Evolutionary conservation across 306 rosid genomes (phyloP).

Genomic region (Carpinus fangiana): DNA sequence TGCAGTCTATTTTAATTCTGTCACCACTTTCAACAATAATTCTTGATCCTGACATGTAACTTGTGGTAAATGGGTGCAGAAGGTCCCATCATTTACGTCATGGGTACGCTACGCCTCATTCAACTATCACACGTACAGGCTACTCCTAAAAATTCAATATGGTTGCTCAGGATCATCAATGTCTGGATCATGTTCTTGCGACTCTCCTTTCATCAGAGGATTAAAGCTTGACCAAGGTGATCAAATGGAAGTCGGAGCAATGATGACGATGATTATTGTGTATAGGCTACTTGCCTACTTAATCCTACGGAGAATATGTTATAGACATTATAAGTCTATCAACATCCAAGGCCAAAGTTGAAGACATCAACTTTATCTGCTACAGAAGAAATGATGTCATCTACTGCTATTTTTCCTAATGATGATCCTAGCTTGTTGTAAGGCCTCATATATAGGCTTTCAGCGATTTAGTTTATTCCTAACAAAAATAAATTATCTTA

Average conservation of each 20-base stretch:
- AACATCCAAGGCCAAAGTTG: neutral
- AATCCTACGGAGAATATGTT: neutral
- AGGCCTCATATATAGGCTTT: neutral
- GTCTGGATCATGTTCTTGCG: slow-evolving; percentile 1
- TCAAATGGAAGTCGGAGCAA: slow-evolving; percentile 6
- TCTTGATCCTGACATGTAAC: neutral
- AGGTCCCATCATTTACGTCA: slow-evolving; percentile 21
- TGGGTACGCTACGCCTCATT: slow-evolving; percentile 24
- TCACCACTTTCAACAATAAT: too few species aligned
- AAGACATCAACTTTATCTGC: neutral
- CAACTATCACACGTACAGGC: slow-evolving; percentile 24
- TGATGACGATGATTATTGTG: slow-evolving; percentile 14
- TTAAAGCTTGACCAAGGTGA: neutral
- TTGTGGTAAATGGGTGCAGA: neutral
- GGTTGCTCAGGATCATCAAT: neutral
- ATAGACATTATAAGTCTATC: neutral
- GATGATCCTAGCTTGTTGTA: neutral
- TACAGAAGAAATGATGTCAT: neutral
- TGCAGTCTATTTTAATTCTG: too few species aligned
- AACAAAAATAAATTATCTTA: neutral
- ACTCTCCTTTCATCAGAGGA: neutral
- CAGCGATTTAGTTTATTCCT: neutral
- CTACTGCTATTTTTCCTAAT: neutral
- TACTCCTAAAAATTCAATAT: slow-evolving; percentile 14
- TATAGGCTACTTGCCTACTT: slow-evolving; percentile 19